These are phyloP conservation scores for Podospora pseudoanserina DNA, from an alignment of 495 filamentous ascomycete species.

Conservation along the genomic window DNA sequence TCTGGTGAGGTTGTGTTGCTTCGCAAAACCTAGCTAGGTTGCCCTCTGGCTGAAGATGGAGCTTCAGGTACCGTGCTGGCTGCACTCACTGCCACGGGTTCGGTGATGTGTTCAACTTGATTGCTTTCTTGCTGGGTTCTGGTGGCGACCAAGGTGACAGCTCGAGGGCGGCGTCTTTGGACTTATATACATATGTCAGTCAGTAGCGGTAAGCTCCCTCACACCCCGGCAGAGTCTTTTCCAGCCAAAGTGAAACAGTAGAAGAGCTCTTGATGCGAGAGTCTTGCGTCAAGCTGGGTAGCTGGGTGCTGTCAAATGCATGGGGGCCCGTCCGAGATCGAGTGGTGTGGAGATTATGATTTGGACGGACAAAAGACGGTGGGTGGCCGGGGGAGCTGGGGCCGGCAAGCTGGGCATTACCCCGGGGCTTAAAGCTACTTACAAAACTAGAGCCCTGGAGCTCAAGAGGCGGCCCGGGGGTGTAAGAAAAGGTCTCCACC, in stretches of 20 bases:
- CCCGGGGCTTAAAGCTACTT: conserved; percentile 2
- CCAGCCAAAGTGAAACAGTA: background rate
- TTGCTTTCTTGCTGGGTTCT: background rate
- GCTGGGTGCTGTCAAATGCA: background rate
- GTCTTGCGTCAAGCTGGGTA: background rate
- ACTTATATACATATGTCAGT: background rate
- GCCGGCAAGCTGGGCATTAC: background rate
- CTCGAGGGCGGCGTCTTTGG: background rate
- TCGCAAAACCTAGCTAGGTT: background rate
- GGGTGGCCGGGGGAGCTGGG: conserved; percentile 1
- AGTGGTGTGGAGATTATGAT: conserved; percentile 1
- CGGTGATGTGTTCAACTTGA: background rate
- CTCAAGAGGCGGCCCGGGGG: background rate
- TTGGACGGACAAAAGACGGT: background rate
- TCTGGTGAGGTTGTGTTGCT: conserved; percentile 1
- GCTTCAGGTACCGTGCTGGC: background rate
- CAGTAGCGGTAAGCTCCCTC: background rate
- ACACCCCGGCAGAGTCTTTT: background rate
- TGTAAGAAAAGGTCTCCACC: background rate
- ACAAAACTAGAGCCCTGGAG: background rate
- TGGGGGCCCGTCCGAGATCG: background rate
- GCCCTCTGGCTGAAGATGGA: background rate
- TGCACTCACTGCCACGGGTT: background rate
- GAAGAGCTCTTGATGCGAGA: background rate
- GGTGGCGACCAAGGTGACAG: background rate